phyloP scores from a whole-genome alignment of 2,329 filamentous ascomycete genomes.

The Colletotrichum sp. region DNA sequence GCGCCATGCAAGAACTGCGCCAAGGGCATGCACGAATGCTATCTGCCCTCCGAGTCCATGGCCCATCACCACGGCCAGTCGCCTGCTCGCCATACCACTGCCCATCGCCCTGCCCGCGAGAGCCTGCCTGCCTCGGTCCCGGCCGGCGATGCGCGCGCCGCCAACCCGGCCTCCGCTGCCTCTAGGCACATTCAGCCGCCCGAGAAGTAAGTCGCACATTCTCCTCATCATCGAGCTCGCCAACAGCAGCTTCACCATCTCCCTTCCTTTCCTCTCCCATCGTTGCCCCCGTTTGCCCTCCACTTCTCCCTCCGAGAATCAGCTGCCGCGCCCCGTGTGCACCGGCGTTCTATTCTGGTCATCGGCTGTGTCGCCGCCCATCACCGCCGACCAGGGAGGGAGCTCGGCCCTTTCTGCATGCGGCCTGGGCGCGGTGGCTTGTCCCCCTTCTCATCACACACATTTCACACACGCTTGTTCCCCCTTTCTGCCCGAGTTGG shows the following conservation, averaged over 20 bases:
- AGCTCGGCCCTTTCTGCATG: slow-evolving; percentile 22
- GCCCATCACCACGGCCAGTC: slow-evolving; percentile 65
- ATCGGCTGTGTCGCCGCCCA: slow-evolving; percentile 17
- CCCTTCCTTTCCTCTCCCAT: background rate
- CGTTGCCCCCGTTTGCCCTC: background rate
- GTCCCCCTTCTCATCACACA: background rate
- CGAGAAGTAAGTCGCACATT: slow-evolving; percentile 59
- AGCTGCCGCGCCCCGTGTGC: slow-evolving; percentile 6
- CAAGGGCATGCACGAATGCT: slow-evolving; percentile 69
- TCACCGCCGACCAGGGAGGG: slow-evolving; percentile 8
- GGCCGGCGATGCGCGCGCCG: slow-evolving; percentile 45
- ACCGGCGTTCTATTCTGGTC: slow-evolving; percentile 12
- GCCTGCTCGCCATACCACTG: slow-evolving; percentile 53
- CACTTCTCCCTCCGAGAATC: background rate
- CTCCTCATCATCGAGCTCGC: background rate
- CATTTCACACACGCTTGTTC: background rate
- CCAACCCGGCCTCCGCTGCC: slow-evolving; percentile 48
- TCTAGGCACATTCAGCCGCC: slow-evolving; percentile 53
- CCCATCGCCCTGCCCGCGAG: slow-evolving; percentile 58
- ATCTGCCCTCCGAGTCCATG: slow-evolving; percentile 65
- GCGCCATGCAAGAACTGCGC: slow-evolving; percentile 69
- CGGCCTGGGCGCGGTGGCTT: slow-evolving; percentile 22
- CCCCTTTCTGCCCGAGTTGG: background rate
- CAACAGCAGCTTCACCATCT: slow-evolving; percentile 1
- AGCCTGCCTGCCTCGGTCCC: slow-evolving; percentile 57